Evolutionary conservation across 148 eudicot genomes (phyloP).

Genomic region (Mesembryanthemum crystallinum): DNA sequence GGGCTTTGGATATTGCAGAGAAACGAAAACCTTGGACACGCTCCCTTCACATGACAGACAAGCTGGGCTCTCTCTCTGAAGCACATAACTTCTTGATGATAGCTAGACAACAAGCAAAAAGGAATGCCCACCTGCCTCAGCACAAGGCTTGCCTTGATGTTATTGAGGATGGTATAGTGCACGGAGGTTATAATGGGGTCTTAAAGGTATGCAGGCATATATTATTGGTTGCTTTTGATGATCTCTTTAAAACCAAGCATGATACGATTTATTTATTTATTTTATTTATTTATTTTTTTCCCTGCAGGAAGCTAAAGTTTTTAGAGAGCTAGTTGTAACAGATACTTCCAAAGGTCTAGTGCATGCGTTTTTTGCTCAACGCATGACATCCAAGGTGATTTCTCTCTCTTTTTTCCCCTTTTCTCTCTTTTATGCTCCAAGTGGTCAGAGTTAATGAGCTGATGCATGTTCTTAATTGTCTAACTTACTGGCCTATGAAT

Average conservation of each 20-base stretch:
- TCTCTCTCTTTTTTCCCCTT: neutral
- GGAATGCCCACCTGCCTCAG: constrained; percentile 78
- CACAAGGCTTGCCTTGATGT: constrained; percentile 87
- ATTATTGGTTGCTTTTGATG: neutral
- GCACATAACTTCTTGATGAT: constrained; percentile 49
- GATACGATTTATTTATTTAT: constrained; percentile 6
- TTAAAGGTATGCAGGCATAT: constrained; percentile 51
- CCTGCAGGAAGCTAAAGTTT: constrained; percentile 65
- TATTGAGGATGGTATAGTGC: constrained; percentile 76
- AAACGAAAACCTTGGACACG: constrained; percentile 78
- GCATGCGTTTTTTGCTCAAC: constrained; percentile 79
- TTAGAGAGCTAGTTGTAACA: constrained; percentile 55
- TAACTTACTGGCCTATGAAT: neutral
- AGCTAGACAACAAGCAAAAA: constrained; percentile 78
- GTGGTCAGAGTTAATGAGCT: neutral
- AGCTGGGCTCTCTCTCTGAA: constrained; percentile 72
- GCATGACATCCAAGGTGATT: constrained; percentile 75
- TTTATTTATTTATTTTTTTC: too few relatives aligned
- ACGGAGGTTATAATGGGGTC: constrained; percentile 81
- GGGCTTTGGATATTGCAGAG: constrained; percentile 84
- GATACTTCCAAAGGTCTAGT: constrained; percentile 80
- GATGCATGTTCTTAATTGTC: neutral
- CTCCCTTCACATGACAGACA: constrained; percentile 74
- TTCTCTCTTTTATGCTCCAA: neutral
- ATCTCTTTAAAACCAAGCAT: constrained; percentile 4